Base-by-base conservation (phyloP, 768 basidiomycete genomes). In the Holtermanniella nyarrowii region DNA sequence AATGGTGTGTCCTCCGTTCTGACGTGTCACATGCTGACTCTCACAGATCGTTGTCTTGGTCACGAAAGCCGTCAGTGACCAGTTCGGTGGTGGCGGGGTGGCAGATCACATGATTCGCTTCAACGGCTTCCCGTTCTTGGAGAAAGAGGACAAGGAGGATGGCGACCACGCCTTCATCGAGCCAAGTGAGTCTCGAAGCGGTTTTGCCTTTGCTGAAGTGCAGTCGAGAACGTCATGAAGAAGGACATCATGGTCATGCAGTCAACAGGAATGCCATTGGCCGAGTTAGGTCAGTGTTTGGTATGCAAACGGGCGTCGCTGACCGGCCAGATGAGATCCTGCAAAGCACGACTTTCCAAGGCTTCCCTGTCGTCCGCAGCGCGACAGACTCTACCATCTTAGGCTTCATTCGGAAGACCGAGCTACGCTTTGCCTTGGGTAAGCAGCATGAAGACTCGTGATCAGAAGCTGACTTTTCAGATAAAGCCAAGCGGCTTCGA, bases 61-160 rank as follows among this genome's bases (percentile, higher is more conserved):
- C 25, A 95, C 95, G 7, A 97, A 96, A 71, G 89, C 90, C 12
- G 93, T 97, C 21, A 88, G 90, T 13, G 93, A 99, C 66, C 84
- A 88, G 60, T 78, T 97, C 44, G 91, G 90, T 21, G 87, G 83
- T 5, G 86, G 79, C 42, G 95, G 95, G 1, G 96, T 99, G 57
- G 90, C 95, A 3, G 95, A 99, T 56, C 88, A 95, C 63, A 88
- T 85, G 79, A 99, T 99, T 62, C 80, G 82, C 16, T 93, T 99
- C 74, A 97, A 95, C 66, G 93, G 91, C 7, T 97, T 85, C 74
- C 95, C 95, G 0, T 90, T 91, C 76, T 75, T 99, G 53, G 93
- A 96, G 73, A 91, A 91, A 65, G 88, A 95, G 54, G 89, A 95
- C 51, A 69, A 68, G 49, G 72, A 73, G 52, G 69, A 65, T 40